These are phyloP conservation scores for Apiospora rasikravindrae DNA, from an alignment of 2,329 filamentous ascomycete species.

Conservation along the genomic window DNA sequence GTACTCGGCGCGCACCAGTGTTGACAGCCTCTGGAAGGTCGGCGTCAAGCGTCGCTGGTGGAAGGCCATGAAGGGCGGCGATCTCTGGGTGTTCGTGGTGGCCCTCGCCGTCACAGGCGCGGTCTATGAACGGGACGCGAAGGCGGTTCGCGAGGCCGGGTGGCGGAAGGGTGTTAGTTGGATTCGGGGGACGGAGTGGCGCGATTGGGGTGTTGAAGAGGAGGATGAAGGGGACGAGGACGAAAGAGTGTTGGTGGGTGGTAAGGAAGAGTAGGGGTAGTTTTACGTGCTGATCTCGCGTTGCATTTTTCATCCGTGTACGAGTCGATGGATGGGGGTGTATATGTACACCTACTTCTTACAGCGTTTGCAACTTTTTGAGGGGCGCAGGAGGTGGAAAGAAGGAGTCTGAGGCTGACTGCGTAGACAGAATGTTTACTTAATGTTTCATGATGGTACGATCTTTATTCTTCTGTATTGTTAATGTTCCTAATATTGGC, in stretches of 20 bases:
- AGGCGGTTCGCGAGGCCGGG: conserved; percentile 68
- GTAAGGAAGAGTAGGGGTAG: neutral
- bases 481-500: neutral
- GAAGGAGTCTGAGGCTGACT: neutral
- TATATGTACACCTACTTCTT: neutral
- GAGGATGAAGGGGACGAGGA: conserved; percentile 48
- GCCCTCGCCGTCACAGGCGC: conserved; percentile 79
- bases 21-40: conserved; percentile 90
- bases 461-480: neutral
- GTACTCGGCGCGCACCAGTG: conserved; percentile 76
- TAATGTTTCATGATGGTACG: neutral
- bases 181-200: conserved; percentile 76
- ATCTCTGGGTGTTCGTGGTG: conserved; percentile 81
- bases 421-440: neutral
- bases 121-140: conserved; percentile 75
- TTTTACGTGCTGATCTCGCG: neutral
- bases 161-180: conserved; percentile 77
- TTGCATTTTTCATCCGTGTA: neutral
- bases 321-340: neutral
- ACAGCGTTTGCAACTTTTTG: neutral
- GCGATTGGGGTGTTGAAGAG: conserved; percentile 65
- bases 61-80: conserved; percentile 80
- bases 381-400: neutral
- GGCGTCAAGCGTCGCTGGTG: conserved; percentile 91
- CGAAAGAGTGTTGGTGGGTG: neutral